A percentile compares a stretch with the other conserved stretches of the same genome.
These are phyloP conservation scores for Penicillium samsonianum DNA, from an alignment of 495 filamentous ascomycete genomes.

Conservation along the genomic window DNA sequence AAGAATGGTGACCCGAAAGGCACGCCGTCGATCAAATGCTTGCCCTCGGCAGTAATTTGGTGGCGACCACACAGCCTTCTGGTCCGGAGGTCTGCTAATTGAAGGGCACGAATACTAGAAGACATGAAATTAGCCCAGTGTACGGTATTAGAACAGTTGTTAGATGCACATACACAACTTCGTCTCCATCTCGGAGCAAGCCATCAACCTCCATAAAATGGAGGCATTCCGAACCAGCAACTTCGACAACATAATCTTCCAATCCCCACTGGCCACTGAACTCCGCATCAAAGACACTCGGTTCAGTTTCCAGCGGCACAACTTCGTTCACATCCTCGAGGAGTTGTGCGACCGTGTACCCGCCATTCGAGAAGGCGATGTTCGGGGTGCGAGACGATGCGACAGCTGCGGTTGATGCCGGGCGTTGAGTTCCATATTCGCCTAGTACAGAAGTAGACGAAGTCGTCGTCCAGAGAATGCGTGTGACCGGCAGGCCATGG, in stretches of 20 bases:
- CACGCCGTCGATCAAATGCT: conserved; percentile 85
- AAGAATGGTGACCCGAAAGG: conserved; percentile 79
- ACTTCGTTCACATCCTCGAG: conserved; percentile 81
- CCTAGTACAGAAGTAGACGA: conserved; percentile 36
- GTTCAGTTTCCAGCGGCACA: conserved; percentile 76
- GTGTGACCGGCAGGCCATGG: conserved; percentile 72
- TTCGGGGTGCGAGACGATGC: conserved; percentile 43
- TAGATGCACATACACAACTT: conserved; percentile 65
- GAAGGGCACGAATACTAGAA: conserved; percentile 76
- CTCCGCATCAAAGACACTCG: conserved; percentile 38
- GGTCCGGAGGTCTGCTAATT: conserved; percentile 70
- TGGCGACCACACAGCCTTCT: conserved; percentile 76
- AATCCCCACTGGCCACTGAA: conserved; percentile 71
- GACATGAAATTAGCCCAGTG: conserved; percentile 3
- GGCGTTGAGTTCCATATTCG: conserved; percentile 25
- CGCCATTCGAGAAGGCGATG: conserved; percentile 52
- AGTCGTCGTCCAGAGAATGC: conserved; percentile 68
- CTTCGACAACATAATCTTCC: conserved; percentile 89
- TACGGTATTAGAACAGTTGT: background rate
- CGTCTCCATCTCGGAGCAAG: conserved; percentile 79
- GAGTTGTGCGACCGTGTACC: conserved; percentile 74
- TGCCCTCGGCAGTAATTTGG: conserved; percentile 80
- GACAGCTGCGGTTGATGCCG: conserved; percentile 38
- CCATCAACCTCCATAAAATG: conserved; percentile 76
- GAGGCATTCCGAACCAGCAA: conserved; percentile 81